phyloP scores from a whole-genome alignment of 1,284 basidiomycete species.

The Tilletiopsis washingtonensis region DNA sequence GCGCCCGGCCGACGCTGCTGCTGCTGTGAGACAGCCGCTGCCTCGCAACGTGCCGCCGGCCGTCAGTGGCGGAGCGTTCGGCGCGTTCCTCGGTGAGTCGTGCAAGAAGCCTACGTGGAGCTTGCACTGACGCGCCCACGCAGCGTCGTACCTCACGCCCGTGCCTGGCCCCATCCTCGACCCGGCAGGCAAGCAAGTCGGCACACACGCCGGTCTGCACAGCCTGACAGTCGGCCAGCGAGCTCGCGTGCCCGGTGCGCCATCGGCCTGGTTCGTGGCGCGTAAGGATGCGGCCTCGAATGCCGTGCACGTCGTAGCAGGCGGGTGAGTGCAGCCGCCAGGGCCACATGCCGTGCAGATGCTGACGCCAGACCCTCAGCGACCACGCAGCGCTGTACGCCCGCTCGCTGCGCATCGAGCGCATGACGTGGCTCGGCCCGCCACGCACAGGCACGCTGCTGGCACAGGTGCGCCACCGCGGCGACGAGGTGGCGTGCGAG shows the following conservation, averaged over 20 bases:
- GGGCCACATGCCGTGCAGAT: too few relatives aligned
- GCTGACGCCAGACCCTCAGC: too few relatives aligned
- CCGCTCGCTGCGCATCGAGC: constrained; percentile 8
- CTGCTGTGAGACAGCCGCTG: background rate
- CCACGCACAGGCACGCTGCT: constrained; percentile 51
- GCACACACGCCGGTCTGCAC: constrained; percentile 70
- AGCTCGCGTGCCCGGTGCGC: constrained; percentile 61
- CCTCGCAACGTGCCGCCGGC: background rate
- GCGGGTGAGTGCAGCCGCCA: too few relatives aligned
- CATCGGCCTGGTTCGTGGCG: constrained; percentile 65
- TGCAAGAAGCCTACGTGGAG: background rate
- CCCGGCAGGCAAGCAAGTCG: constrained; percentile 56
- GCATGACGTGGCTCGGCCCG: constrained; percentile 15
- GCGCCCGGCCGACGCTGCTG: constrained; percentile 13
- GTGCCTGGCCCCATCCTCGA: constrained; percentile 64
- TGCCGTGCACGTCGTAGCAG: constrained; percentile 64
- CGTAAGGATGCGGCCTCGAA: constrained; percentile 61
- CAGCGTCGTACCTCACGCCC: constrained; percentile 58
- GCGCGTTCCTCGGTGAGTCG: too few relatives aligned
- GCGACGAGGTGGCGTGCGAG: constrained; percentile 56
- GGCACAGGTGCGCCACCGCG: constrained; percentile 67
- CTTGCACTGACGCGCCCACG: background rate
- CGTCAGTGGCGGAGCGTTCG: too few relatives aligned
- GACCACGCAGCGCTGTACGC: constrained; percentile 63
- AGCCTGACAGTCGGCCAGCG: constrained; percentile 79